These are phyloP conservation scores for Phytomonas sp. DNA, from an alignment of 208 protist genomes.

Conservation along the genomic window DNA sequence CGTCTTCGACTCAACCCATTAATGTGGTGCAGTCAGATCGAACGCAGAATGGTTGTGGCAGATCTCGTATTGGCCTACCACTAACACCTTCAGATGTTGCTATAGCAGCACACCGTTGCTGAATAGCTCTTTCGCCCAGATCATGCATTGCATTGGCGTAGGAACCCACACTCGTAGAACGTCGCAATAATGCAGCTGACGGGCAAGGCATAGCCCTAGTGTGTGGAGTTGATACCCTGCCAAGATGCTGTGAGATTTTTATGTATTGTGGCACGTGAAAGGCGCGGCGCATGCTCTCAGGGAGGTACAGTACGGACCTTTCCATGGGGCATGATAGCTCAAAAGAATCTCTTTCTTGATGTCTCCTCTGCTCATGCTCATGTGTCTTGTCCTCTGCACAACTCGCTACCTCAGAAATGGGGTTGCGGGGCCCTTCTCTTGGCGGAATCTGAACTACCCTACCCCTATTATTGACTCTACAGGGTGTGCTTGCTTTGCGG, in stretches of 20 bases:
- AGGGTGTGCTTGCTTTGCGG: neutral
- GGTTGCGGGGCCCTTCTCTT: neutral
- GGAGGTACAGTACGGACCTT: neutral
- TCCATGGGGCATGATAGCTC: neutral
- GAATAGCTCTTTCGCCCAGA: neutral
- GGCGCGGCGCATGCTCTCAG: neutral
- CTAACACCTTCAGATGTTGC: neutral
- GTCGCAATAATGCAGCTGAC: neutral
- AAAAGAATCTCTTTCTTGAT: neutral
- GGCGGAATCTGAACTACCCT: neutral
- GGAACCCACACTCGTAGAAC: neutral
- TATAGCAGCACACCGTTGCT: neutral
- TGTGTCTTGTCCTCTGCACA: neutral
- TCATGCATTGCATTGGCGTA: neutral
- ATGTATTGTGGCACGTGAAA: neutral
- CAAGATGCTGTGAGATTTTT: neutral
- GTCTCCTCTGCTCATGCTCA: neutral
- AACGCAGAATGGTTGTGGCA: neutral
- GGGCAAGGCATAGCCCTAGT: neutral
- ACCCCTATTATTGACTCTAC: neutral
- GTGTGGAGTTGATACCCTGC: neutral
- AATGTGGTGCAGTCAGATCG: neutral
- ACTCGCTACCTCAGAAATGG: neutral
- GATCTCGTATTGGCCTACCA: neutral
- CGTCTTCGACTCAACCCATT: neutral